These are phyloP conservation scores for Leishmania martiniquensis DNA, from an alignment of 208 protist genomes.

Conservation along the genomic window DNA sequence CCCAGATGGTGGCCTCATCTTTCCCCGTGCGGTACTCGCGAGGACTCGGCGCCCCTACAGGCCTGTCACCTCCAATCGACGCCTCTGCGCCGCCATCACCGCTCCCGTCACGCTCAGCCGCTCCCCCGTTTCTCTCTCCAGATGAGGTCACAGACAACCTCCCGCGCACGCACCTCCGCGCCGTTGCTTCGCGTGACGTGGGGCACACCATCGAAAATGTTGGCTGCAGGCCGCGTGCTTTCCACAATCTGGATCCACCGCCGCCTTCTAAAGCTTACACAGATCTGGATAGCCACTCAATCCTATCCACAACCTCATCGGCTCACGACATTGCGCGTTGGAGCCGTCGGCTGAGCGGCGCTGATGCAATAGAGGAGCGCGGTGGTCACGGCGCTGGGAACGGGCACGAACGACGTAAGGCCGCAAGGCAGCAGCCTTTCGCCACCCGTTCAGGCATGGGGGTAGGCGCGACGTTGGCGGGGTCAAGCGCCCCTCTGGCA, in stretches of 20 bases:
- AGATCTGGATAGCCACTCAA: constrained; percentile 2
- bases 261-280: not conserved
- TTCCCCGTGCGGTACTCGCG: constrained; percentile 11
- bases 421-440: not conserved
- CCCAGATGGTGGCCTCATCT: not conserved
- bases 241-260: not conserved
- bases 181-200: not conserved
- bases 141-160: constrained; percentile 25
- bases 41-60: not conserved
- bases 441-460: not conserved
- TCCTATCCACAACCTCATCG: constrained; percentile 19
- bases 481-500: not conserved
- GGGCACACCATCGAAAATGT: not conserved
- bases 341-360: not conserved
- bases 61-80: too few relatives aligned
- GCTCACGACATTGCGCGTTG: constrained; percentile 18
- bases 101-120: not conserved
- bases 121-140: constrained; percentile 17
- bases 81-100: too few relatives aligned
- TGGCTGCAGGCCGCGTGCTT: not conserved
- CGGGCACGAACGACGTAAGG: not conserved
- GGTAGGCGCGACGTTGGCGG: not conserved
- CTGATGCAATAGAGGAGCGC: not conserved
- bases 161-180: not conserved
- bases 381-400: not conserved